A percentile compares a stretch with the other conserved stretches of the same genome.
Conservation (phyloP, 352 stramenopile genomes). For the Phytophthora cactorum region DNA sequence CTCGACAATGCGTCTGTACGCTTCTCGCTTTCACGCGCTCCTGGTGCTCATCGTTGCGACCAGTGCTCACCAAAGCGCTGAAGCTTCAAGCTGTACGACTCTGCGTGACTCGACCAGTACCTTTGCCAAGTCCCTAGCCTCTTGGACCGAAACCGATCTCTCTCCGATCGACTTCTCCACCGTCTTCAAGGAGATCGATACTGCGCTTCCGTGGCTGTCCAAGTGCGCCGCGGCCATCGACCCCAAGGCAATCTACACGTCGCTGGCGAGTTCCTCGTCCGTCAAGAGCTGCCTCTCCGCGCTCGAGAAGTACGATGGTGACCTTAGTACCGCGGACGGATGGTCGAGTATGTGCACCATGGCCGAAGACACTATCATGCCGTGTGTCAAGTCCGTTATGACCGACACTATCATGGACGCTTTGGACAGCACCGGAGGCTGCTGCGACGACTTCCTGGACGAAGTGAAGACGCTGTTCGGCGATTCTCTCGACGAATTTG, state of each 20-base stretch:
- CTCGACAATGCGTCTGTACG: slow-evolving; percentile 7
- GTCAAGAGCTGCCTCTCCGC: slow-evolving; percentile 37
- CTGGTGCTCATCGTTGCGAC: slow-evolving; percentile 3
- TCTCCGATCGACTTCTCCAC: slow-evolving; percentile 18
- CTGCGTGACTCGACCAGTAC: slow-evolving; percentile 15
- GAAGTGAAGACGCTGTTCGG: slow-evolving; percentile 47
- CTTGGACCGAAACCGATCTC: slow-evolving; percentile 1
- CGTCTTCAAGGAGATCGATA: slow-evolving; percentile 36
- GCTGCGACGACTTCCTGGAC: slow-evolving; percentile 48
- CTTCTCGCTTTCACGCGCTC: slow-evolving; percentile 4
- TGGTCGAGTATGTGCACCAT: slow-evolving; percentile 33
- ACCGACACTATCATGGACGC: slow-evolving; percentile 38
- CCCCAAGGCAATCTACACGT: slow-evolving; percentile 26
- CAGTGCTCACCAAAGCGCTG: background rate
- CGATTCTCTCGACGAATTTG: slow-evolving; percentile 39
- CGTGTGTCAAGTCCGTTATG: slow-evolving; percentile 36
- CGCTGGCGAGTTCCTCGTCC: slow-evolving; percentile 16
- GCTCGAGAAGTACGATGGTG: slow-evolving; percentile 11
- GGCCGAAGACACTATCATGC: slow-evolving; percentile 38
- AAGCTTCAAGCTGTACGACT: slow-evolving; percentile 25
- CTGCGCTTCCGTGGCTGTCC: slow-evolving; percentile 43
- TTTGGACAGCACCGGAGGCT: slow-evolving; percentile 26
- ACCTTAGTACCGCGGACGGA: slow-evolving; percentile 7
- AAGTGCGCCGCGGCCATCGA: slow-evolving; percentile 49
- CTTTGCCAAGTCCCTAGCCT: slow-evolving; percentile 1